These are phyloP conservation scores for Oryza punctata DNA, from an alignment of 176 grass and related monocot species.

Conservation along the genomic window DNA sequence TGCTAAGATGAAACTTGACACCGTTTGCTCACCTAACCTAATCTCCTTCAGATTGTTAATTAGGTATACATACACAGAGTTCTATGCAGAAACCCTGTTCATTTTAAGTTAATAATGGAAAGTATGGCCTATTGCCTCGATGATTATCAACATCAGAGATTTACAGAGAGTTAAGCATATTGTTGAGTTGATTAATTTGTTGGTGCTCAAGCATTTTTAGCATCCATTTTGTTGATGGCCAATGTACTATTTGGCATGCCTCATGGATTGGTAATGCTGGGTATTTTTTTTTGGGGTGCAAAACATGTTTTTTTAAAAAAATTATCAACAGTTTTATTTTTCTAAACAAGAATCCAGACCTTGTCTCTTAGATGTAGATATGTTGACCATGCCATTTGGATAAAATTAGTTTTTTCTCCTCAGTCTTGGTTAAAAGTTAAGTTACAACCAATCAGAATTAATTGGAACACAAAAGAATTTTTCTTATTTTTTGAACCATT, in stretches of 20 bases:
- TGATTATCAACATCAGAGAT: neutral
- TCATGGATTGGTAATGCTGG: too few species aligned
- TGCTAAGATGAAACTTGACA: neutral
- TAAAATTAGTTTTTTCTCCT: too few species aligned
- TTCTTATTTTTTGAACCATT: too few species aligned
- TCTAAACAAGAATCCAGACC: too few species aligned
- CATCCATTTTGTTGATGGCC: neutral
- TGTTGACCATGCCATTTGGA: too few species aligned
- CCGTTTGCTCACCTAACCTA: neutral
- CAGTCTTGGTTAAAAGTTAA: too few species aligned
- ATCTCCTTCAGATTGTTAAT: neutral
- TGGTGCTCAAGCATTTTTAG: neutral
- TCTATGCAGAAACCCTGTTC: neutral
- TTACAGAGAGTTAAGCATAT: neutral
- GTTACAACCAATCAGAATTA: too few species aligned
- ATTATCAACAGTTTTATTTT: too few species aligned
- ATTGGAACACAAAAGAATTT: too few species aligned
- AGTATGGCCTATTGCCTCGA: neutral
- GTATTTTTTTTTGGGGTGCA: neutral
- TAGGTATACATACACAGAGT: neutral
- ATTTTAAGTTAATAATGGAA: conserved; percentile 6
- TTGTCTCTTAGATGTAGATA: too few species aligned
- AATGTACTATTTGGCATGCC: too few species aligned
- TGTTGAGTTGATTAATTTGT: neutral
- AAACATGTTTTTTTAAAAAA: too few species aligned